Evolutionary conservation across 1,284 basidiomycete species (phyloP), one percentile per base, ranked within the genome.

Genomic region (Waitea zeae): DNA sequence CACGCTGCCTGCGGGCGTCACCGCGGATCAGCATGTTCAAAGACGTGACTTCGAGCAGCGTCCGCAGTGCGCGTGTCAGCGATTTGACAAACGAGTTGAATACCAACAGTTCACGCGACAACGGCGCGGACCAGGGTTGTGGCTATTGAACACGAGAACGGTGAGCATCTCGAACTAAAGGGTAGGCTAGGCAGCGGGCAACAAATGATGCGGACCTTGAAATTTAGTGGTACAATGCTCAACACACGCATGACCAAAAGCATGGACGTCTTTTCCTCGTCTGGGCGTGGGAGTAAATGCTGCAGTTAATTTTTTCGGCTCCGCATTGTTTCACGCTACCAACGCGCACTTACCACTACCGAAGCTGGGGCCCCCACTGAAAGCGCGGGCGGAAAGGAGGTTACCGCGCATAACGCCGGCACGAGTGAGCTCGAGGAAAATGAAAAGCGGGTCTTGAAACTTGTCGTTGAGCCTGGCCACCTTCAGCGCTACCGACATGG

Each of bases 81-180:
- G 86, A 79, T 39, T 86, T 78, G 45, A 93, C 75, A 53, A 98
- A 98, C 31, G 89, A 90, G 62, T 97, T 98, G 72, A 98, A 99
- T 35, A 95, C 90, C 34, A 99, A 65, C 42, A 99, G 61, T 57
- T 98, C 95, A 36, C 93, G 77, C 44, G 90, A 96, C 36, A 98
- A 61, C 30, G 93, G 93, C 17, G 93, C 93, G 19, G 79, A 81
- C 90, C 90, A 96, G 46, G 82, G 72, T 51, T 80, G 76, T 17
- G 76, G 43, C 83, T 87, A 43, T 39, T 39, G 34, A 39, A 41
- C 9, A 9, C 7, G 24, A 26, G 24, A 7, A 26, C 7, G 24
- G 9, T 9, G n/a, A 26, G n/a, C 7, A 7, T 7, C n/a, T 26
- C 24, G n/a, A 9, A 26, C 26, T 20, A 32, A 17, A 20, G 11